Percentiles rank a stretch among this genome's conserved stretches.
These are phyloP conservation scores for Pythium rishiriense DNA, from an alignment of 352 stramenopile genomes.

Conservation along the genomic window DNA sequence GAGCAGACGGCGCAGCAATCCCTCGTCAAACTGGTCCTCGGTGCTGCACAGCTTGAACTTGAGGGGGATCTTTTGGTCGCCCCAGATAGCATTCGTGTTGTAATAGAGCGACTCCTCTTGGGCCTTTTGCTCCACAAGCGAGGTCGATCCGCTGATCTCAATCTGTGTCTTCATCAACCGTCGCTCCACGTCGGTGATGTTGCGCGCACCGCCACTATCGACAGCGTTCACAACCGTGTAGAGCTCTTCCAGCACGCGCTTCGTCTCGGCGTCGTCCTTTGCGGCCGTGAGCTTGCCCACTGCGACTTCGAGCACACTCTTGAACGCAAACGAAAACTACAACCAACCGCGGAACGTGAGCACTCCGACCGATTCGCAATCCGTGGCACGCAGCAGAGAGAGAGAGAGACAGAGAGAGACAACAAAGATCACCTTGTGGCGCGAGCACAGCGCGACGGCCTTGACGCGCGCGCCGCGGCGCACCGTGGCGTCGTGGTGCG, in stretches of 20 bases:
- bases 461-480: slow-evolving; percentile 80
- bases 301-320: slow-evolving; percentile 71
- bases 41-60: slow-evolving; percentile 84
- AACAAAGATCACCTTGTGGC: slow-evolving; percentile 54
- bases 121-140: slow-evolving; percentile 42
- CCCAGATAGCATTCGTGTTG: slow-evolving; percentile 53
- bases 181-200: slow-evolving; percentile 72
- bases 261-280: slow-evolving; percentile 43
- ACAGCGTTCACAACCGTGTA: slow-evolving; percentile 75
- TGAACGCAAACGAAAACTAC: slow-evolving; percentile 72
- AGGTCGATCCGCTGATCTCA: slow-evolving; percentile 34
- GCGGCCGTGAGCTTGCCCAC: slow-evolving; percentile 63
- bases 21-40: slow-evolving; percentile 83
- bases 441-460: slow-evolving; percentile 80
- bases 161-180: slow-evolving; percentile 78
- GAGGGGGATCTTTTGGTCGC: slow-evolving; percentile 62
- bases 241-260: slow-evolving; percentile 54
- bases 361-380: not conserved
- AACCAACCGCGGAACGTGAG: not conserved
- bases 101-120: slow-evolving; percentile 58
- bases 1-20: slow-evolving; percentile 64
- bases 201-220: slow-evolving; percentile 55
- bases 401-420: not conserved
- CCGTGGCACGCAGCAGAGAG: too few relatives aligned
- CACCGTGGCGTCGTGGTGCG: slow-evolving; percentile 70